Percentiles rank a stretch among this genome's conserved stretches.
These are phyloP conservation scores for Populus ilicifolia DNA, from an alignment of 345 rosid genomes.

Conservation along the genomic window DNA sequence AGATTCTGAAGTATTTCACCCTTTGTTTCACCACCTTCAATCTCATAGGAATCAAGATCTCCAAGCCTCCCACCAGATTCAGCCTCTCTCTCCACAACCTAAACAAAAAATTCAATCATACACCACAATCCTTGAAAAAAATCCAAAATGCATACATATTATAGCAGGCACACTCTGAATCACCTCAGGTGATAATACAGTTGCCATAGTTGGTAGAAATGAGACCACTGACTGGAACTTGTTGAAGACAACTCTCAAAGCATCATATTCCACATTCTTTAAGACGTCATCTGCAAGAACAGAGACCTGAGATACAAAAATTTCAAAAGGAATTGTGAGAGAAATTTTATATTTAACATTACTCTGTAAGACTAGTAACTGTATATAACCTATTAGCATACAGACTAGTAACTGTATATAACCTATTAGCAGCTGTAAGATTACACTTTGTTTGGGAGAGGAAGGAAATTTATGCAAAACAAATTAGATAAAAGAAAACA, in stretches of 20 bases:
- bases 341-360: background rate
- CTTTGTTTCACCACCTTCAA: conserved; percentile 96
- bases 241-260: conserved; percentile 84
- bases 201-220: conserved; percentile 73
- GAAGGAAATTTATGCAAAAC: background rate
- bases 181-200: conserved; percentile 88
- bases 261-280: conserved; percentile 89
- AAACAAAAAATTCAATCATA: conserved; percentile 10
- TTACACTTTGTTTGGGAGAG: background rate
- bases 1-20: conserved; percentile 90
- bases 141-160: conserved; percentile 1
- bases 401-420: too few species aligned
- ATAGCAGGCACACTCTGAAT: conserved; percentile 13
- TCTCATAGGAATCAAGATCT: conserved; percentile 86
- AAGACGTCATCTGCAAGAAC: conserved; percentile 94
- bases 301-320: conserved; percentile 59
- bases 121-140: conserved; percentile 3
- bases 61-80: conserved; percentile 88
- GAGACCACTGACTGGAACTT: conserved; percentile 78
- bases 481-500: too few species aligned
- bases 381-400: too few species aligned
- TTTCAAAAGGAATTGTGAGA: background rate
- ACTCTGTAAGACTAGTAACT: background rate
- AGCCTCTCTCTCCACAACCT: conserved; percentile 84
- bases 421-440: background rate